Base-by-base conservation (phyloP, 2,329 filamentous ascomycete species). In the Fusarium fujikuroi region DNA sequence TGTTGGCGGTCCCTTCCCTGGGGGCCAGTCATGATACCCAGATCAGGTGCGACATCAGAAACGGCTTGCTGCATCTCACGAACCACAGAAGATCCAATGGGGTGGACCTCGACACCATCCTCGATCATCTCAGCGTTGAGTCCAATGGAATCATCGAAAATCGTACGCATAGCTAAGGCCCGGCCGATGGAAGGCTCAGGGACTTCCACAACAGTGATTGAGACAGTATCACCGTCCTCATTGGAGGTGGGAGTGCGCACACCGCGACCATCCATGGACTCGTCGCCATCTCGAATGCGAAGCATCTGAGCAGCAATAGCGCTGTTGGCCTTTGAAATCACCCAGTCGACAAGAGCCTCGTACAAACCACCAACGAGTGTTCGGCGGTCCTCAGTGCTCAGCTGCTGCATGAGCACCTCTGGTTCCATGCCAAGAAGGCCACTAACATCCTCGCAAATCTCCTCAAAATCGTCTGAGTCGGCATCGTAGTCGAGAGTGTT, bases 41-140 rank as follows among this genome's bases (percentile, higher is more conserved):
- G 86, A 75, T 98, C 94, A 4, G 92, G 91, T 56, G 91, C 94
- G 43, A 91, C 92, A 54, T 93, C 92, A 2, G 90, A 84, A 9
- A 98, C 89, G 4, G 95, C 94, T 64, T 91, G 91, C 78, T 93
- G 90, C 92, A 97, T 97, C 80, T 98, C 95, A 42, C 93, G 91
- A 19, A 95, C 81, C 15, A 98, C 92, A 0, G 95, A 97, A 65
- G 92, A 92, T n/a, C 93, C 93, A 3, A 91, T 91, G 1, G 92
- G 77, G 2, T 88, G 84, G 5, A 97, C 88, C n/a, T 93, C 89
- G 2, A 99, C 89, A 15, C 96, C 96, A 75, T 99, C 96, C 70
- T 95, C 92, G 78, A 95, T 97, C 95, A 99, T 98, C 84, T 99
- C 96, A 1, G 92, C 89, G 76, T 98, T 98, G 84, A 99, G 98